These are phyloP conservation scores for Aquilaria malaccensis DNA, from an alignment of 345 rosid species.

Conservation along the genomic window DNA sequence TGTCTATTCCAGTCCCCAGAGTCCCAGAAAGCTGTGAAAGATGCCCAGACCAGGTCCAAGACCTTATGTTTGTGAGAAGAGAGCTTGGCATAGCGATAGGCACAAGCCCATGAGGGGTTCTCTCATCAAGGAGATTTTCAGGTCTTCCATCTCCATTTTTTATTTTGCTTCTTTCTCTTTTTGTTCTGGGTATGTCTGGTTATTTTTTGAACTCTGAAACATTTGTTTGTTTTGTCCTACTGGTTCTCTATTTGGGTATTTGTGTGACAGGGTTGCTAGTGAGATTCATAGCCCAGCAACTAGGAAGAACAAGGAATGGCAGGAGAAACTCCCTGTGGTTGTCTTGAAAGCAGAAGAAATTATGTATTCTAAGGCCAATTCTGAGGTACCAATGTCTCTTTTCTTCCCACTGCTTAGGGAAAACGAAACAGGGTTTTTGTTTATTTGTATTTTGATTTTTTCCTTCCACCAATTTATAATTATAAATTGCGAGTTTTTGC, in stretches of 20 bases:
- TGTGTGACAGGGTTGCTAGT: constrained; percentile 39
- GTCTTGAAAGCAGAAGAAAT: constrained; percentile 67
- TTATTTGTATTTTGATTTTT: background rate
- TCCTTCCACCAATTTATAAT: too few relatives aligned
- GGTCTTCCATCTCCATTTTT: constrained; percentile 22
- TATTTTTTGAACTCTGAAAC: background rate
- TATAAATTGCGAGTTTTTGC: too few relatives aligned
- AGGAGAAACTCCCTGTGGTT: constrained; percentile 65
- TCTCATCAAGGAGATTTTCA: constrained; percentile 61
- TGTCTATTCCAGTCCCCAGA: background rate
- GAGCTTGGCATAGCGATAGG: constrained; percentile 79
- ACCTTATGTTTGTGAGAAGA: constrained; percentile 64
- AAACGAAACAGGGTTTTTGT: background rate
- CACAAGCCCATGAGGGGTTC: constrained; percentile 76
- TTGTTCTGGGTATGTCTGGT: background rate
- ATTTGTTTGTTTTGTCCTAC: background rate
- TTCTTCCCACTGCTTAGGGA: background rate
- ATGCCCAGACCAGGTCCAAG: constrained; percentile 77
- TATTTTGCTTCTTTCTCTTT: background rate
- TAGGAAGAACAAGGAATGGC: constrained; percentile 75
- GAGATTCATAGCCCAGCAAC: constrained; percentile 47
- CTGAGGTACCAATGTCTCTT: constrained; percentile 34
- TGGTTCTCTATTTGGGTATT: background rate
- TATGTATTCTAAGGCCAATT: constrained; percentile 70
- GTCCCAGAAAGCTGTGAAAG: constrained; percentile 10